Evolutionary conservation across 192 early-diverging fungal species (phyloP).

Genomic region (Dissophora globulifera): DNA sequence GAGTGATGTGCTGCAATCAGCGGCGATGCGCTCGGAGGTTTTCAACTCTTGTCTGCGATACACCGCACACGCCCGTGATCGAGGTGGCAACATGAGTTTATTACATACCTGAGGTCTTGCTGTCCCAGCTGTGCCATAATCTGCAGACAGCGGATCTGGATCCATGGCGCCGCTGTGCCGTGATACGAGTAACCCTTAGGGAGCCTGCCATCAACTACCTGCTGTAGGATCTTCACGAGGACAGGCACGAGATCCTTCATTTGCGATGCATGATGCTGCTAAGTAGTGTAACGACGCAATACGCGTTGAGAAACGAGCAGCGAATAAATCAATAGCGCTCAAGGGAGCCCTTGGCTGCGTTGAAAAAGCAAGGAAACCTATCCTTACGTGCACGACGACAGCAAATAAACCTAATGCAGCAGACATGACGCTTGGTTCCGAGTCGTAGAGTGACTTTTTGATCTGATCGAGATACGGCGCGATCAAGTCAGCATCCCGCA

Average conservation of each 20-base stretch:
- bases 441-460: conserved; percentile 52
- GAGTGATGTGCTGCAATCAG: too few species aligned
- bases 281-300: too few species aligned
- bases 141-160: conserved; percentile 61
- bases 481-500: conserved; percentile 35
- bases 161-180: conserved; percentile 65
- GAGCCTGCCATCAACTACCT: conserved; percentile 59
- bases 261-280: conserved; percentile 37
- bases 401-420: conserved; percentile 54
- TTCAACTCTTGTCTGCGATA: too few species aligned
- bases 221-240: conserved; percentile 52
- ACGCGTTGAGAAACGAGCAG: too few species aligned
- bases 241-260: conserved; percentile 52
- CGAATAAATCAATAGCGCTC: too few species aligned
- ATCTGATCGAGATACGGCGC: conserved; percentile 52
- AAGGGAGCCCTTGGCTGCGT: neutral
- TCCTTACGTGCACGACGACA: conserved; percentile 46
- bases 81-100: too few species aligned
- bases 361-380: neutral
- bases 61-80: too few species aligned
- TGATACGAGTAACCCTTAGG: conserved; percentile 62
- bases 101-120: conserved; percentile 40
- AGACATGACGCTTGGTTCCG: conserved; percentile 60
- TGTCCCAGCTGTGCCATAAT: conserved; percentile 51
- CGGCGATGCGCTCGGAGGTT: neutral